Base-by-base conservation (phyloP, 2,329 filamentous ascomycete genomes). In the Plectosphaerella plurivora region DNA sequence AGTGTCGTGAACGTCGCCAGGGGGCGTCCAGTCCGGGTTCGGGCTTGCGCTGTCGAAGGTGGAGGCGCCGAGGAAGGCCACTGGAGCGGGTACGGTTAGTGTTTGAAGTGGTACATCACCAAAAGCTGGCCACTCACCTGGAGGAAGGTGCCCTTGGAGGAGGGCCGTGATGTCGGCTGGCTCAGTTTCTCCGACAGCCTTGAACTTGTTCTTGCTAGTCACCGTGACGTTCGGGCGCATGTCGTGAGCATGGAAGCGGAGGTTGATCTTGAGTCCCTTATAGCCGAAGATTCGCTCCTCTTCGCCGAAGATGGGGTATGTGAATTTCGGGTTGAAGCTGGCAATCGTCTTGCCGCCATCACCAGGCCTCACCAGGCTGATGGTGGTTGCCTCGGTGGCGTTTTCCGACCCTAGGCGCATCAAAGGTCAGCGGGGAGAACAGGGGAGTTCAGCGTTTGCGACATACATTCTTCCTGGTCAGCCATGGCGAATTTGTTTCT, bases 221-320 rank as follows among this genome's bases (percentile, higher is more conserved):
- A 91, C 79, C 51, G 85, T 78, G 33, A 97, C 67, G 60, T 89
- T 82, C 0, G 92, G 91, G 59, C 86, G 84, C 73, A 97, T 84
- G 66, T 97, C 88, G 66, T 76, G 79, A 15, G 81, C 79, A 64
- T 83, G 75, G 60, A 77, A 86, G 56, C 83, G 83, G 51, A 97
- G 73, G 57, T 83, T 82, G 64, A 97, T 86, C 58, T 84, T 83
- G 51, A 96, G 79, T 51, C 84, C 84, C 66, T 91, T 86, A 75
- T 97, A 96, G 37, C 93, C 93, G 61, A 96, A 92, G 58, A 97
- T 93, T 28, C 80, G 82, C 69, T 99, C 91, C 9, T 94, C 87
- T n/a, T 97, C 88, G 63, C 91, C 91, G 61, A 97, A 97, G 57
- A 99, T 88, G 1, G 90, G 77, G 69, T 97, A 96, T 16, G 93